Evolutionary conservation across 228 moss, liverwort and hornwort genomes (phyloP).

Genomic region (Sphagnum magellanicum): DNA sequence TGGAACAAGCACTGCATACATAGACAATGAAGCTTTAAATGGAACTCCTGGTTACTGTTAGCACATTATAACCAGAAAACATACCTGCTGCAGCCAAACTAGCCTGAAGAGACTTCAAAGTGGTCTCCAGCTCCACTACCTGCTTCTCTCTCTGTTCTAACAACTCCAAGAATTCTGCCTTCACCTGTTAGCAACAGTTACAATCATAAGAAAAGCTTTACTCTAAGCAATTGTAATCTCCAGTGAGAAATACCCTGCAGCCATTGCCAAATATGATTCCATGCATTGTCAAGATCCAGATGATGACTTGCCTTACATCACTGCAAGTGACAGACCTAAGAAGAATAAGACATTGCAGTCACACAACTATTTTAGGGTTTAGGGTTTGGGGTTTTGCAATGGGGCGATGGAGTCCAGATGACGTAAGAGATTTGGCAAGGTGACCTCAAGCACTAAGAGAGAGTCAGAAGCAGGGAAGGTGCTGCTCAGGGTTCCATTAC

Average conservation of each 20-base stretch:
- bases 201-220: not conserved
- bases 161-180: conserved; percentile 68
- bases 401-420: too few relatives aligned
- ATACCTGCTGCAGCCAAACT: conserved; percentile 50
- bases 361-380: not conserved
- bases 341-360: not conserved
- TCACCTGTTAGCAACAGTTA: conserved; percentile 37
- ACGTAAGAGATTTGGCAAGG: too few relatives aligned
- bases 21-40: not conserved
- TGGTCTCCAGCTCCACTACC: conserved; percentile 49
- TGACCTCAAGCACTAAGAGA: too few relatives aligned
- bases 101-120: conserved; percentile 42
- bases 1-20: not conserved
- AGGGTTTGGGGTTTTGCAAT: not conserved
- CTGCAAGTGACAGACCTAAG: not conserved
- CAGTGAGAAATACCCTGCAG: not conserved
- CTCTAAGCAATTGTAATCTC: not conserved
- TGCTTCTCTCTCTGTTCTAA: conserved; percentile 73
- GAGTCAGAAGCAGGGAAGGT: too few relatives aligned
- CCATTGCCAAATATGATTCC: not conserved
- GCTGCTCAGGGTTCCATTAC: too few relatives aligned
- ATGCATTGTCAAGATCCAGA: not conserved
- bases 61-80: not conserved
- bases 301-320: not conserved
- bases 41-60: not conserved